Evolutionary conservation across 2,329 filamentous ascomycete species (phyloP).

Genomic region (Diaporthe aspalathi): DNA sequence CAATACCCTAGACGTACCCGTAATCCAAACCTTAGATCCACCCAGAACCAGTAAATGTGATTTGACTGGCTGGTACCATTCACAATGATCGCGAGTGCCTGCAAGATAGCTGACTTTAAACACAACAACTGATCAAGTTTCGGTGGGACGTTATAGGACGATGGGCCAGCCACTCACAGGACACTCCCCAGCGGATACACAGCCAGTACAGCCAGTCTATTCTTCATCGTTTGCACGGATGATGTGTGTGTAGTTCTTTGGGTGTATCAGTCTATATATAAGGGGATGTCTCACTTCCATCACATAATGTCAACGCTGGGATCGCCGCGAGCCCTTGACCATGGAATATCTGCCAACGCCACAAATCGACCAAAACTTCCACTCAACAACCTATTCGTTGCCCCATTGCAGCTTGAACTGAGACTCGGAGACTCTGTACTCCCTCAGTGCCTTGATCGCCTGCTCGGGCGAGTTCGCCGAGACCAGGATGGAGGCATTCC

Average conservation of each 20-base stretch:
- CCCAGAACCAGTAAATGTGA: not conserved
- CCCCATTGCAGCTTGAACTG: slow-evolving; percentile 88
- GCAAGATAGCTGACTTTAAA: not conserved
- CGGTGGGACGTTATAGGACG: not conserved
- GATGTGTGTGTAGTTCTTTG: not conserved
- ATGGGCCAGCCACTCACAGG: not conserved
- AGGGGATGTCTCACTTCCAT: not conserved
- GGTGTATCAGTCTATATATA: slow-evolving; percentile 36
- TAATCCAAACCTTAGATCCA: slow-evolving; percentile 3
- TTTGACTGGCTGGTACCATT: not conserved
- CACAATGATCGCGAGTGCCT: not conserved
- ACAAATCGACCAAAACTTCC: not conserved
- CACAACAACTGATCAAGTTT: not conserved
- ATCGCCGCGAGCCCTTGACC: not conserved
- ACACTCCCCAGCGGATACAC: no score
- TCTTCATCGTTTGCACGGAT: no score
- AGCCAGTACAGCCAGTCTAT: not conserved
- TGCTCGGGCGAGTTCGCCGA: slow-evolving; percentile 79
- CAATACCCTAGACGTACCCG: not conserved
- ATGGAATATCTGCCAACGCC: slow-evolving; percentile 33
- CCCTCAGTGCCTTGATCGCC: slow-evolving; percentile 75
- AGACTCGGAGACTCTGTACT: slow-evolving; percentile 81
- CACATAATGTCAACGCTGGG: not conserved
- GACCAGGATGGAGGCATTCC: slow-evolving; percentile 80
- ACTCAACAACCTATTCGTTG: slow-evolving; percentile 60